A percentile compares a stretch with the other conserved stretches of the same genome.
phyloP scores from a whole-genome alignment of 257 asterid species.

The Plectranthus barbatus region DNA sequence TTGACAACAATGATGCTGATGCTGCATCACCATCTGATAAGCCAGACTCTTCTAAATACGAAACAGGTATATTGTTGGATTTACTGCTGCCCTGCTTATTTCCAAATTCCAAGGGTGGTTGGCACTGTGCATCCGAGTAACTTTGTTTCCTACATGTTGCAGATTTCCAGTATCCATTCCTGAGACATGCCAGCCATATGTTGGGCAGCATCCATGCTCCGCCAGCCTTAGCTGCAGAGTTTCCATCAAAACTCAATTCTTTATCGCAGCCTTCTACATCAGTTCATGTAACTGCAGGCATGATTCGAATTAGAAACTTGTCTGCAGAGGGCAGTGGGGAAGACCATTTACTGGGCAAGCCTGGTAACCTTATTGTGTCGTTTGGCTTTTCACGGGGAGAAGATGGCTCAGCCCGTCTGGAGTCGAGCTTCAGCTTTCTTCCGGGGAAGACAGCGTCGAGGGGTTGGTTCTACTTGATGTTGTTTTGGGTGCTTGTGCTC shows the following conservation, averaged over 20 bases:
- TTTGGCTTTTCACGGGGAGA: slow-evolving; percentile 48
- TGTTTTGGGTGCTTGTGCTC: slow-evolving; percentile 50
- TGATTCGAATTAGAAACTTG: slow-evolving; percentile 43
- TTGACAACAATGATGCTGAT: slow-evolving; percentile 10
- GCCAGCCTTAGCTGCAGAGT: slow-evolving; percentile 84
- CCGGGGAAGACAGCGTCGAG: slow-evolving; percentile 47
- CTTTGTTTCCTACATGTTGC: slow-evolving; percentile 14
- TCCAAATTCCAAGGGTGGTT: neutral
- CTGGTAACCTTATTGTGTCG: slow-evolving; percentile 48
- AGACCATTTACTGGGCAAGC: slow-evolving; percentile 36
- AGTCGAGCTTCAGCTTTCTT: slow-evolving; percentile 38
- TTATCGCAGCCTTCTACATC: slow-evolving; percentile 49
- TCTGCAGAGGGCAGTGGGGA: slow-evolving; percentile 17
- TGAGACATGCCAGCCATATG: slow-evolving; percentile 69
- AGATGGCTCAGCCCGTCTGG: slow-evolving; percentile 43
- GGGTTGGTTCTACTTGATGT: slow-evolving; percentile 47
- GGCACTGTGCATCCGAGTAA: neutral
- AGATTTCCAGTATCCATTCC: slow-evolving; percentile 55
- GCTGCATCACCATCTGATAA: slow-evolving; percentile 34
- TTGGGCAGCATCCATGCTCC: slow-evolving; percentile 79
- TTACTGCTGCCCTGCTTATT: neutral
- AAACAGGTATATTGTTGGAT: slow-evolving; percentile 32
- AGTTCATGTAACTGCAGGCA: slow-evolving; percentile 64
- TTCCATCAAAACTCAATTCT: slow-evolving; percentile 60
- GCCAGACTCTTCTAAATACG: slow-evolving; percentile 28